phyloP scores from a whole-genome alignment of 2,329 filamentous ascomycete species.

The Apiospora kogelbergensis region DNA sequence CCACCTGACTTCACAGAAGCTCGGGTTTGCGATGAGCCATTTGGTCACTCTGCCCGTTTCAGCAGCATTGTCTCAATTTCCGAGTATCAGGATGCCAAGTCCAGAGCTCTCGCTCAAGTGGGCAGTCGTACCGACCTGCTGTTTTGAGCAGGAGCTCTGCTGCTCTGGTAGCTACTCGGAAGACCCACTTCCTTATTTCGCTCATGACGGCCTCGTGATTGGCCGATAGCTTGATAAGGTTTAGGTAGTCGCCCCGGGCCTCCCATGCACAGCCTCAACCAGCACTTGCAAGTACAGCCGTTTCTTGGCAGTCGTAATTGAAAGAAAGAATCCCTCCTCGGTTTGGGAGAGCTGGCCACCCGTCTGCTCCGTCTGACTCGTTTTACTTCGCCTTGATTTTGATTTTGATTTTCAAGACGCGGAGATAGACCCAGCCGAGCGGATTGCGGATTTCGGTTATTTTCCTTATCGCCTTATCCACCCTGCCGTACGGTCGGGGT shows the following conservation, averaged over 20 bases:
- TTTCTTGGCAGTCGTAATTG: neutral
- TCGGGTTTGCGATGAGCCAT: neutral
- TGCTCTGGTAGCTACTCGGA: neutral
- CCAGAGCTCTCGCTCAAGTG: neutral
- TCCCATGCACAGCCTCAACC: conserved; percentile 7
- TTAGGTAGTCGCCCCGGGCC: neutral
- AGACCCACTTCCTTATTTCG: neutral
- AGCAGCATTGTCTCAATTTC: neutral
- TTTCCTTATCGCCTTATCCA: neutral
- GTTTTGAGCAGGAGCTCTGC: neutral
- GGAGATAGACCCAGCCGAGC: neutral
- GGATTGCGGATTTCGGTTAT: neutral
- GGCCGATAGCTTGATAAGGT: neutral
- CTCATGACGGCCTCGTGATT: neutral
- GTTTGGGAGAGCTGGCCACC: neutral
- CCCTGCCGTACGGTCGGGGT: neutral
- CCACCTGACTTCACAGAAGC: neutral
- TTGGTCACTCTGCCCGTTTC: neutral
- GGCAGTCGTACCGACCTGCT: neutral
- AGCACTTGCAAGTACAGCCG: too few species aligned
- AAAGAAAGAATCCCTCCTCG: neutral
- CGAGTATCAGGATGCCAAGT: too few species aligned
- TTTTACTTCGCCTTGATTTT: neutral
- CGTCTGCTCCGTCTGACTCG: neutral
- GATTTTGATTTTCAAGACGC: neutral